These are phyloP conservation scores for Ilex aquifolium DNA, from an alignment of 257 asterid genomes.

Conservation along the genomic window DNA sequence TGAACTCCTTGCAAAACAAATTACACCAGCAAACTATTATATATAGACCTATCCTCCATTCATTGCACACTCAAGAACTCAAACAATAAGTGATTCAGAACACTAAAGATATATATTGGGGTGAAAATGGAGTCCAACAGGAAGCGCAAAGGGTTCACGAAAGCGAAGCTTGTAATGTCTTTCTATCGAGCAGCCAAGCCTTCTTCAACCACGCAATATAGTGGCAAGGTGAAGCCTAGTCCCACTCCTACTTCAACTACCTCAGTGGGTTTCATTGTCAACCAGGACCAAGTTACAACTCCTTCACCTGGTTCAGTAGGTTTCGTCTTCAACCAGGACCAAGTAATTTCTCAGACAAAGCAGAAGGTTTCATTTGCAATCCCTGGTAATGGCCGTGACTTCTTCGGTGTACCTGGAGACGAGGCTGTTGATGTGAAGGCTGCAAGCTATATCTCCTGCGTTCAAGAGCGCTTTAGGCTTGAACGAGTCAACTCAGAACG, in stretches of 20 bases:
- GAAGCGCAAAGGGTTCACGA: conserved; percentile 36
- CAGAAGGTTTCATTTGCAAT: conserved; percentile 22
- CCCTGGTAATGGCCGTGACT: conserved; percentile 13
- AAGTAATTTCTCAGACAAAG: conserved; percentile 22
- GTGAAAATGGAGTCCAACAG: conserved; percentile 39
- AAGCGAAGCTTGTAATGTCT: conserved; percentile 42
- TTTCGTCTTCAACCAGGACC: conserved; percentile 31
- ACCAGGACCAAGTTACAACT: too few species aligned
- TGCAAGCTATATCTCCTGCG: conserved; percentile 40
- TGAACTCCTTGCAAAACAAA: too few species aligned
- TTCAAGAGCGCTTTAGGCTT: conserved; percentile 50
- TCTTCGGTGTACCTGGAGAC: conserved; percentile 27
- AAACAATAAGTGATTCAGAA: not conserved
- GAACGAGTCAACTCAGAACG: conserved; percentile 33
- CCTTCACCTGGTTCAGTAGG: conserved; percentile 4
- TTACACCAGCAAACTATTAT: not conserved
- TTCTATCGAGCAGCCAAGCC: conserved; percentile 25
- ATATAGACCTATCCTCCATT: conserved; percentile 2
- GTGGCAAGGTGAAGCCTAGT: conserved; percentile 19
- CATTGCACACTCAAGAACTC: not conserved
- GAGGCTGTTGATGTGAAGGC: conserved; percentile 58
- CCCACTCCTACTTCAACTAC: not conserved
- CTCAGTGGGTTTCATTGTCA: not conserved
- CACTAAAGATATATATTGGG: not conserved
- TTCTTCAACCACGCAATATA: conserved; percentile 9